Base-by-base conservation (phyloP, 129 eudicot genomes). In the Helichrysum umbraculigerum region DNA sequence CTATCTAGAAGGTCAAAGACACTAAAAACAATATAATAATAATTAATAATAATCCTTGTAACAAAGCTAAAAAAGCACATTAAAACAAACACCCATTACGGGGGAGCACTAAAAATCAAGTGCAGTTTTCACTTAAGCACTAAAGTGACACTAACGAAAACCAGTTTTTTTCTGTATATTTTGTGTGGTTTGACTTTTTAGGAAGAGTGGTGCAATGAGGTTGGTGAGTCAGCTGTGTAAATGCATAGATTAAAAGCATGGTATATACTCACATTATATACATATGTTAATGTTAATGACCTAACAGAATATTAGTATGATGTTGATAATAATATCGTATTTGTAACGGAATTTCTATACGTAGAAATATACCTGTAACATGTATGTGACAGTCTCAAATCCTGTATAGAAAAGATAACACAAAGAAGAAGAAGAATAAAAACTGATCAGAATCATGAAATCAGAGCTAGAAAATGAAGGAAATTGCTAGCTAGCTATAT, bases 311-410 rank as follows among this genome's bases (percentile, higher is more conserved):
- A 2, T 12, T 11, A 20, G 35, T 7, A 11, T 47, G 54, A 74
- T 29, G 28, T 29, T 44, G 28, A 25, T 75, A 7, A 30, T 7
- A 75, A 19, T 6, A 30, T 28, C 50, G 17, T 32, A 32, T n/a
- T 10, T 19, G 35, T 39, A 28, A 47, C 0, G 32, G 35, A 19
- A 20, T 39, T 15, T 66, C 41, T 66, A 44, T 33, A 12, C n/a
- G n/a, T 47, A 11, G n/a, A 14, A 47, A 78, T 28, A 59, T 91
- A 91, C 97, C 96, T 91, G 96, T 62, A 92, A 79, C 98, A 92
- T 89, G 76, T 92, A 92, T 68, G 97, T 89, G 74, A 92, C 98
- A 34, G 93, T 89, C 84, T 89, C 96, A 66, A 92, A 92, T 68
- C 97, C 97, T 91, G 91, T 74, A 17, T 59, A 21, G 10, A 34